Conservation (phyloP, 176 grass and related monocot species). For the Saccharum spontaneum region DNA sequence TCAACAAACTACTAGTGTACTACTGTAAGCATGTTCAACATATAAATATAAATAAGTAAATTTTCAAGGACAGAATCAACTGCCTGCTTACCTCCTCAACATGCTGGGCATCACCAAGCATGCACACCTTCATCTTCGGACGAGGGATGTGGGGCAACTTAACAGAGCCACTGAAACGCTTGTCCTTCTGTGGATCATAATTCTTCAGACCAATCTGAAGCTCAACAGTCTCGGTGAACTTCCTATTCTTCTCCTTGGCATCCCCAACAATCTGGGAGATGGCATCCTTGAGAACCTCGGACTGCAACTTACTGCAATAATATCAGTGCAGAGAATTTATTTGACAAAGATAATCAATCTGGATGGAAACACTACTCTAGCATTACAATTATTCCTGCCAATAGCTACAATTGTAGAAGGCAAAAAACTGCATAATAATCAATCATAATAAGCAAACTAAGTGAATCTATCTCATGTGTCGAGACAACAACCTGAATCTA, state of each 20-base stretch:
- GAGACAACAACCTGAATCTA: neutral
- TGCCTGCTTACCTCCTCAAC: constrained; percentile 52
- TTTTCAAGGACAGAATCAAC: neutral
- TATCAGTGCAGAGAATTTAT: neutral
- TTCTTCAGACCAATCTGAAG: constrained; percentile 90
- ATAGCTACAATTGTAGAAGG: neutral
- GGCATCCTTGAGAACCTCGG: constrained; percentile 56
- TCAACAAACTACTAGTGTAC: neutral
- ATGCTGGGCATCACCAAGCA: constrained; percentile 85
- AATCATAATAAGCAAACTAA: neutral
- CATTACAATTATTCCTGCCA: neutral
- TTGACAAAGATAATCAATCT: neutral
- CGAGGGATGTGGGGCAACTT: constrained; percentile 81
- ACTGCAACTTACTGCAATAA: constrained; percentile 66
- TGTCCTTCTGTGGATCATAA: constrained; percentile 83
- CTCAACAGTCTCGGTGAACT: constrained; percentile 76
- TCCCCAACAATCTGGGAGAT: constrained; percentile 52
- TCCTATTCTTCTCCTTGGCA: constrained; percentile 60
- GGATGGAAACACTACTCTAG: neutral
- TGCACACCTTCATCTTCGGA: constrained; percentile 84
- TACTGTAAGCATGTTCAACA: neutral
- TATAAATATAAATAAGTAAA: neutral
- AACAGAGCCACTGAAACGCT: constrained; percentile 77
- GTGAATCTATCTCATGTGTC: neutral
- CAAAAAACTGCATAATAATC: neutral